Evolutionary conservation across 306 rosid genomes (phyloP), one percentile per base, ranked within the genome.

Genomic region (Mimosa bimucronata): DNA sequence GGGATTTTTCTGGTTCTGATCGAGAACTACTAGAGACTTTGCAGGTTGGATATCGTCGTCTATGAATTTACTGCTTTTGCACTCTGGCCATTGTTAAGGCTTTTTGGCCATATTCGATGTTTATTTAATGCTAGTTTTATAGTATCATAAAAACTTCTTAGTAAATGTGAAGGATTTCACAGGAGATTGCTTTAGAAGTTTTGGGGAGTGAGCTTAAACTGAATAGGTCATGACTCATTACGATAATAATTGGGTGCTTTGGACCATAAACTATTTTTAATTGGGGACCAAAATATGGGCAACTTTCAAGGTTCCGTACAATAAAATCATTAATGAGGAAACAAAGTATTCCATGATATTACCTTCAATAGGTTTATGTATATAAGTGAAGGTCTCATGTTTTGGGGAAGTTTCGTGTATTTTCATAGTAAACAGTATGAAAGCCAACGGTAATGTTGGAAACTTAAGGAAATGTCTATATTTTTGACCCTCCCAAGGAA

Each of bases 1-100:
- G 84, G 87, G 97, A 88, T 23, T 75, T 84, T 70, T 73, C 83
- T 76, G 85, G 87, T 72, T 75, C 86, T 86, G 97, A 92, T 61
- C 91, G 89, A 12, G 97, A 92, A 78, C 45, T 90, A n/a, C 84
- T 92, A 77, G 97, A 89, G 80, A 80, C 80, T 83, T 83, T 94
- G 80, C 98, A 94, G 98, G 98, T 94, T 84, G 72, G 88, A 13
- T 69, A 69, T 67, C 73, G 73, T 70, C 14, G 52, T 75, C 69
- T 61, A 4, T 80, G 66, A 41, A 31, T 80, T 62, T 60, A 37
- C 26, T 53, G 21, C 70, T 65, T 71, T 73, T 81, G 31, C 66
- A 69, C 72, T 66, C 58, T 77, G 57, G 75, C 29, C 45, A 14
- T 45, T 26, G 21, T 55, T 62, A 67, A 23, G 77, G 26, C 26